These are phyloP conservation scores for Penicillium capsulatum DNA, from an alignment of 2,329 filamentous ascomycete species.

Conservation along the genomic window DNA sequence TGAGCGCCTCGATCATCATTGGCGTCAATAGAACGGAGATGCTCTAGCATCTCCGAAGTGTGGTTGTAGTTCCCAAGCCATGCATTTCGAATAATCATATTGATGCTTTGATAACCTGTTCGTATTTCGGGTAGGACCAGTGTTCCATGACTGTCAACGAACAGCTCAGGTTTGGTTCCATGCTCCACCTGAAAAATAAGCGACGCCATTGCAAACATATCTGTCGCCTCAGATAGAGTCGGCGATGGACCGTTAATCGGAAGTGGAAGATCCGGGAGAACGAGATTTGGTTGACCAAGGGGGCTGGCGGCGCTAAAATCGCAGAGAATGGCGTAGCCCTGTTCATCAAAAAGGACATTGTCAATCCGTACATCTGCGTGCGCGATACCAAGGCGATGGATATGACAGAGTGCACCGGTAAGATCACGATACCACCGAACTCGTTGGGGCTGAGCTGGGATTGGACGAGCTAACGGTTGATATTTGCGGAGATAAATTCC, in stretches of 20 bases:
- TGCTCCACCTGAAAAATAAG: slow-evolving; percentile 22
- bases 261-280: slow-evolving; percentile 20
- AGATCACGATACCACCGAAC: slow-evolving; percentile 23
- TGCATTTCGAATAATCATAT: slow-evolving; percentile 16
- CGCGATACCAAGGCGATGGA: slow-evolving; percentile 22
- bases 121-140: slow-evolving; percentile 10
- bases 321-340: slow-evolving; percentile 16
- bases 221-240: slow-evolving; percentile 20
- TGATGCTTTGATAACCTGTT: slow-evolving; percentile 10
- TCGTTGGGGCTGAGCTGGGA: slow-evolving; percentile 10
- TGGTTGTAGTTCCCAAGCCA: slow-evolving; percentile 16
- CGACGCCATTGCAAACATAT: slow-evolving; percentile 23
- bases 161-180: slow-evolving; percentile 15
- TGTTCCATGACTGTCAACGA: slow-evolving; percentile 10
- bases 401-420: slow-evolving; percentile 17
- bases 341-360: slow-evolving; percentile 22
- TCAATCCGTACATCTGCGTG: slow-evolving; percentile 24
- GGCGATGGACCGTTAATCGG: slow-evolving; percentile 18
- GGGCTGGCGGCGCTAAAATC: slow-evolving; percentile 24
- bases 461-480: slow-evolving; percentile 9
- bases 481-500: slow-evolving; percentile 26
- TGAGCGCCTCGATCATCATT: too few relatives aligned
- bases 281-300: slow-evolving; percentile 14
- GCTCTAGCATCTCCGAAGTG: slow-evolving; percentile 16
- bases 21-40: slow-evolving; percentile 9